Base-by-base conservation (phyloP, 2,329 filamentous ascomycete genomes). In the Cladophialophora immunda region DNA sequence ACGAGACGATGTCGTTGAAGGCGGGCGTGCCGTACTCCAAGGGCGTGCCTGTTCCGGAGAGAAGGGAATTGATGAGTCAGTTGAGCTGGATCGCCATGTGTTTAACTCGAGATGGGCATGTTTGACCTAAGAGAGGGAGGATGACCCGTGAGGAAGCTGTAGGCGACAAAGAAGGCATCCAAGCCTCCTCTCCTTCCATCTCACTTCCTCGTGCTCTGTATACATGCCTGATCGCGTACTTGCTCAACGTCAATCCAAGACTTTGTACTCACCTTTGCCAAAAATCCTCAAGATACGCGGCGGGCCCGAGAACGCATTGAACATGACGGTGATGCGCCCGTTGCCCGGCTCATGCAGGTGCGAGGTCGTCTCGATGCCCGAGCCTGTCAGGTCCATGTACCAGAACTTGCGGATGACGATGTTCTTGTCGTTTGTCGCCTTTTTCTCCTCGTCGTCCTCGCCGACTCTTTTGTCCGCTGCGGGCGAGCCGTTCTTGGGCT, bases 321-420 rank as follows among this genome's bases (percentile, higher is more conserved):
- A 92, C 84, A 93, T 89, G 74, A 94, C 79, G 5, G 90, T 92
- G 19, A 91, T 84, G 17, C 92, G 86, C 32, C 89, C 90, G 73
- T 94, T 94, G 74, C 70, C 69, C 3, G 71, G 71, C 54, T 94
- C 91, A 75, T 92, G 89, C 11, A 92, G 78, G 74, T 94, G 91
- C 4, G 87, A 83, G 67, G 94, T 89, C 2, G 91, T 94, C 80
- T 94, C 92, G 74, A 85, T 89, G 27, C 91, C 91, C 34, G 89
- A 91, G 32, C 91, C 92, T 1, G 89, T 92, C 41, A 73, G 64
- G 19, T 73, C 71, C 62, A 71, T 63, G 58, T 72, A 73, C 71
- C 71, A 73, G 67, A 73, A 73, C 17, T 70, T 69, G 56, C 56
- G 58, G 59, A 67, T 65, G n/a, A 70, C 59, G 32, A 66, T 27